These are phyloP conservation scores for Eimeria sp. DNA, from an alignment of 169 alveolate genomes.

Conservation along the genomic window DNA sequence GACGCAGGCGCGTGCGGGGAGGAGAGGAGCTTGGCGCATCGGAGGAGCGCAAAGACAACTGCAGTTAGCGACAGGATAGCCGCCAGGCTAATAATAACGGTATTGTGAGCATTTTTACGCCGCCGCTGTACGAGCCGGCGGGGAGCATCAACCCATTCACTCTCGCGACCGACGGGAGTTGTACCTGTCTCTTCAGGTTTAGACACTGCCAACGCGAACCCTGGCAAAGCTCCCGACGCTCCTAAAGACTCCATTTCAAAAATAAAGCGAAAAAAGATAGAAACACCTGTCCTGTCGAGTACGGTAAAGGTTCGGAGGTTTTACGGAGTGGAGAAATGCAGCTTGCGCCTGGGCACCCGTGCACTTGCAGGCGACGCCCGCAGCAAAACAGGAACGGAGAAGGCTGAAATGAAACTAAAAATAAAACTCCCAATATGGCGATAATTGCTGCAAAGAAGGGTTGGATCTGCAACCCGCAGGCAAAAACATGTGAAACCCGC, in stretches of 20 bases:
- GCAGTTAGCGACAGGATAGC: neutral
- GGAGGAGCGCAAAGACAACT: neutral
- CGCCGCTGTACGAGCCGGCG: neutral
- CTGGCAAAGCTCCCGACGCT: neutral
- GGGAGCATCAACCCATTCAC: neutral
- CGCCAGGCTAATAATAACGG: neutral
- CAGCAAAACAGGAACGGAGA: neutral
- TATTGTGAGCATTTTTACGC: neutral
- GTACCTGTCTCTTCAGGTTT: constrained; percentile 26
- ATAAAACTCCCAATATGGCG: constrained; percentile 8
- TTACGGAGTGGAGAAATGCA: neutral
- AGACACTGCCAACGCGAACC: neutral
- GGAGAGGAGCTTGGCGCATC: constrained; percentile 35
- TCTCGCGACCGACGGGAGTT: neutral
- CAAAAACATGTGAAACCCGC: neutral
- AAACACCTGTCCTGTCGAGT: constrained; percentile 10
- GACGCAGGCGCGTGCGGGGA: neutral
- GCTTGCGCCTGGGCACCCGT: constrained; percentile 3
- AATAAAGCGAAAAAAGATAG: neutral
- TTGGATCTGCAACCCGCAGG: neutral
- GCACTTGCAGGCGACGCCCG: constrained; percentile 27
- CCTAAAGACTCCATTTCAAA: neutral
- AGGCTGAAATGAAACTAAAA: neutral
- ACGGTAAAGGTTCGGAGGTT: neutral
- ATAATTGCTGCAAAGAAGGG: neutral